Base-by-base conservation (phyloP, 2,329 filamentous ascomycete species). In the Ascochyta pisi region DNA sequence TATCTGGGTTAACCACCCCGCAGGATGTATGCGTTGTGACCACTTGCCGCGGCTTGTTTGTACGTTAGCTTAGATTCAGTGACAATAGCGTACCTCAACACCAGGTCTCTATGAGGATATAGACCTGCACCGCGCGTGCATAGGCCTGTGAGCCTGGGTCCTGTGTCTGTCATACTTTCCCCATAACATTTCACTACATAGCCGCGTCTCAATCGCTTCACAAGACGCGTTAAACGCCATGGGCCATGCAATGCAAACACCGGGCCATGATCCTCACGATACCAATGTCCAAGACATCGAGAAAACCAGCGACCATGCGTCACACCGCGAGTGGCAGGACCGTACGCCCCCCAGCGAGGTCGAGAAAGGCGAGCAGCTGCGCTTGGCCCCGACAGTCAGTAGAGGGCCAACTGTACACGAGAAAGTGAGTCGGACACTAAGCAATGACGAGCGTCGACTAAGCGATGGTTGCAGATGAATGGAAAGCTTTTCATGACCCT, bases 401-500 rank as follows among this genome's bases (percentile, higher is more conserved):
- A 57, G 47, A 50, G 65, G 57, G 4, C 63, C 61, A 16, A 54
- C 60, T n/a, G 61, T 69, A 9, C 67, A 71, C 41, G 57, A 69
- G 35, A 69, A 66, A 60, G 67, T 66, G 47, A 48, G 49, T 48
- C 1, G 10, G 38, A 9, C 19, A 7, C 3, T 23, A 12, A 15
- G 16, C 10, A 24, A 1, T 22, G 19, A 31, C 4, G 1, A 7
- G 7, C 26, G 15, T 45, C 19, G 19, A 37, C 27, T 43, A 38
- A 48, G 35, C 31, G 1, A 12, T n/a, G 19, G 8, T 39, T 51
- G 7, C 33, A 67, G 62, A 66, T 67, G 63, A 67, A 64, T 40
- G 34, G 38, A 76, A 83, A 67, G 27, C 76, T 81, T 3, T 78
- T 84, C 62, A 82, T 85, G 82, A 80, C 79, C 49, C 76, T 86